Conservation (phyloP, 176 grass and related monocot species). For the Rhynchospora tenuis region DNA sequence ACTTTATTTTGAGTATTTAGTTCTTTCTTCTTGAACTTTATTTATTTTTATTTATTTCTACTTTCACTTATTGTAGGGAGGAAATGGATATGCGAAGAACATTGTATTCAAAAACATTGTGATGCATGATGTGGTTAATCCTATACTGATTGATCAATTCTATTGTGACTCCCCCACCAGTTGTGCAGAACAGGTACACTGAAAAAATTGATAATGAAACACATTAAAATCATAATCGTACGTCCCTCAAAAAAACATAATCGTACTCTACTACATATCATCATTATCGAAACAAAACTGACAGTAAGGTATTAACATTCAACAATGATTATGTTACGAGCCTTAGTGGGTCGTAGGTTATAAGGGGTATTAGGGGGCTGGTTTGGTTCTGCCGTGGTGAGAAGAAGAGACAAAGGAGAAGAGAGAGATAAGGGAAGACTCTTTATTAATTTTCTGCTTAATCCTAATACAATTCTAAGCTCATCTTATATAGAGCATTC, state of each 20-base stretch:
- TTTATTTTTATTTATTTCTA: not conserved
- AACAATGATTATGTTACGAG: not conserved
- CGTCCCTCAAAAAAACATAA: not conserved
- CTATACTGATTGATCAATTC: conserved; percentile 28
- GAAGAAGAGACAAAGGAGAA: too few species aligned
- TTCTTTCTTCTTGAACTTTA: not conserved
- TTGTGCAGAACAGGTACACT: conserved; percentile 23
- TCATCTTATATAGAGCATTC: too few species aligned
- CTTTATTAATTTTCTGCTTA: too few species aligned
- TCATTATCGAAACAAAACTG: not conserved
- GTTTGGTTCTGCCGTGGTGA: too few species aligned
- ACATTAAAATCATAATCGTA: not conserved
- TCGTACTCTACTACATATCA: not conserved
- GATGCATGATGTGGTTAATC: conserved; percentile 19
- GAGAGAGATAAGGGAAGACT: too few species aligned
- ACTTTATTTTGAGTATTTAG: not conserved
- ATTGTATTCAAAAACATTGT: conserved; percentile 29
- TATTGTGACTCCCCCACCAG: conserved; percentile 16
- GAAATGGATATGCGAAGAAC: conserved; percentile 25
- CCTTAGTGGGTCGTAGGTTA: too few species aligned
- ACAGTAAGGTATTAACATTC: too few species aligned
- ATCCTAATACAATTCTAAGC: too few species aligned
- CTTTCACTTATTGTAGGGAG: conserved; percentile 18
- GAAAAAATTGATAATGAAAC: not conserved
- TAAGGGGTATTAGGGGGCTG: too few species aligned